Evolutionary conservation across 2,329 filamentous ascomycete genomes (phyloP), one percentile per base, ranked within the genome.

Genomic region (Bipolaris gigantea): DNA sequence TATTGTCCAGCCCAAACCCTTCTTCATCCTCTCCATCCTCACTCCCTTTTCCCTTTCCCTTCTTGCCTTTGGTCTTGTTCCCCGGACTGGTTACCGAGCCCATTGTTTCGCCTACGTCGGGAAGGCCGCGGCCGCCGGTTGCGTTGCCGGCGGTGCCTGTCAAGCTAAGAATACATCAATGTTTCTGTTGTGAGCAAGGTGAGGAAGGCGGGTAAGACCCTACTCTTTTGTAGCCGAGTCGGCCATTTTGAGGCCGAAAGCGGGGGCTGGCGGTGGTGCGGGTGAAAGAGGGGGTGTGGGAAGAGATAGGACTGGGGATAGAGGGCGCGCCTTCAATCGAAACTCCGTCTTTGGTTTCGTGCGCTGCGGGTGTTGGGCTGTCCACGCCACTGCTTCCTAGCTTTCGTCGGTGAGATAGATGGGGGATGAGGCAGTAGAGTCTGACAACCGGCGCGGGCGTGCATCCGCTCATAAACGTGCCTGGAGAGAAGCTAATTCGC

Each of bases 1-100:
- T 40, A 9, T 64, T 59, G 5, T 65, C 63, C 2, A 63, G 39
- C 9, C 63, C 63, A 27, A 65, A 65, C 7, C 61, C 63, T 30
- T 55, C 57, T 2, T 62, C 57, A 0, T 50, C 43, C 7, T 53
- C 41, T n/a, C 38, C 57, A 9, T 46, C 46, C 7, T 41, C 33
- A 34, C 41, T 44, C 8, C 50, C 50, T 8, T 41, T 48, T 4
- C 41, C 41, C 6, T 53, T 53, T 19, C 46, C 39, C 13, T 52
- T 41, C 39, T 45, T 41, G 18, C 27, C 15, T n/a, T 45, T 27
- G 16, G 30, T n/a, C 23, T 40, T 16, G 35, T 18, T 41, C 15
- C 23, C 39, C 18, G 52, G 39, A 35, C 45, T 50, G 27, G 41
- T 15, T 13, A 62, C 44, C 5, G 50, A 43, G 27, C 57, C 53